These are phyloP conservation scores for Amylostereum areolatum DNA, from an alignment of 1,284 basidiomycete species.

Conservation along the genomic window DNA sequence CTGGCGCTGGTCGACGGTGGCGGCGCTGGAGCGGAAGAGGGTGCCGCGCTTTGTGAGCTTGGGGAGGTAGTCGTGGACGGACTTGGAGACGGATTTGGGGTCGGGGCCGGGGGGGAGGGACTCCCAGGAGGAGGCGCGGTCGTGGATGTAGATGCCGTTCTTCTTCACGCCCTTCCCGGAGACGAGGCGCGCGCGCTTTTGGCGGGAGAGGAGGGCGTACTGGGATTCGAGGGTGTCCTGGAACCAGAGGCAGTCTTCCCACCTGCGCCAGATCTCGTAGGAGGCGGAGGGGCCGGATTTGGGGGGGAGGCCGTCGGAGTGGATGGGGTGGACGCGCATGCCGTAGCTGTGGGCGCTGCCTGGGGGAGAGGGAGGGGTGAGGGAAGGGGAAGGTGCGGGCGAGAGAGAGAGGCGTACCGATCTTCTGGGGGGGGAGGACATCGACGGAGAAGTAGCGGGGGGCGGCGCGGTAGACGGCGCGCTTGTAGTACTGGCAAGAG, in stretches of 20 bases:
- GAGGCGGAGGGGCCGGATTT: constrained; percentile 31
- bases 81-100: constrained; percentile 58
- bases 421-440: constrained; percentile 50
- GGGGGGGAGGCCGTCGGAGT: constrained; percentile 17
- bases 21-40: constrained; percentile 61
- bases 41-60: constrained; percentile 64
- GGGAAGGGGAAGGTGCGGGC: constrained; percentile 4
- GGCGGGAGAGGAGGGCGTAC: constrained; percentile 53
- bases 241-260: constrained; percentile 76
- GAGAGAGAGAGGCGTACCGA: constrained; percentile 35
- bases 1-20: constrained; percentile 58
- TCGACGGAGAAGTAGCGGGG: constrained; percentile 57
- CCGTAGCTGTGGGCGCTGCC: constrained; percentile 54
- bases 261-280: constrained; percentile 70
- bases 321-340: constrained; percentile 50
- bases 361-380: constrained; percentile 19
- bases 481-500: constrained; percentile 39
- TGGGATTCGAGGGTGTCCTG: constrained; percentile 63
- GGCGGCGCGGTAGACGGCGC: constrained; percentile 52
- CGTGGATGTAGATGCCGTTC: constrained; percentile 63
- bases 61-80: constrained; percentile 62
- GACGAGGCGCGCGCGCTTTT: constrained; percentile 55
- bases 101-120: constrained; percentile 80
- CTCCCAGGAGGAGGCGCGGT: constrained; percentile 73
- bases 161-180: constrained; percentile 73